Evolutionary conservation across 2,329 filamentous ascomycete genomes (phyloP), one percentile per base, ranked within the genome.

Genomic region (Cladosporium sp.): DNA sequence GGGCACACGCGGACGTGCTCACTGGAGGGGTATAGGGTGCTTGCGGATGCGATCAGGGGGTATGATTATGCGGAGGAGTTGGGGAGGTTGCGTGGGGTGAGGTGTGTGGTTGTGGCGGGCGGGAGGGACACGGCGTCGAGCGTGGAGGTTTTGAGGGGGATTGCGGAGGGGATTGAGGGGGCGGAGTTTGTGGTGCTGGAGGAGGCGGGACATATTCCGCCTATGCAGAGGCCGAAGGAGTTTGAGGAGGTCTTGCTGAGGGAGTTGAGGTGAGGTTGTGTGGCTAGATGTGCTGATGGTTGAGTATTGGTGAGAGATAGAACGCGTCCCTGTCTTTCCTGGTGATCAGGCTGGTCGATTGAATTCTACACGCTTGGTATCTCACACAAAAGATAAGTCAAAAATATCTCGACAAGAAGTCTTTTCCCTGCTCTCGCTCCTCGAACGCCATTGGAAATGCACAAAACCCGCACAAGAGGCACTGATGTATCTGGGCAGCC

Each of bases 131-230:
- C 42, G 4, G 61, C 62, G 19, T 56, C 56, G 8, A 50, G 52
- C 38, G 28, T 53, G 14, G 50, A 56, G 19, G 49, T 54, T 41
- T 50, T 65, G 57, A 53, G 55, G 43, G 58, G 60, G 32, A 52
- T 63, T 37, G 58, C 61, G 34, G 49, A 53, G 8, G 42, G 49
- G 53, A 59, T 63, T 37, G 11, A 44, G 43, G 56, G 54, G 16
- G 58, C 56, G 14, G 44, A 52, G 33, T 64, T 55, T 54, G 60
- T 60, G 42, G 45, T 48, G 51, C 57, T 65, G 59, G 50, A 59
- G 37, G 56, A 56, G 6, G 59, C 59, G 33, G 63, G 63, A 9
- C 63, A 66, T 58, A 49, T 65, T 49, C 63, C 62, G 42, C 63
- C 63, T 28, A 59, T 66, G 57, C 63, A 66, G 32, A 54, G 56